Evolutionary conservation across 2,329 filamentous ascomycete genomes (phyloP), one percentile per base, ranked within the genome.

Genomic region (Beauveria brongniartii): DNA sequence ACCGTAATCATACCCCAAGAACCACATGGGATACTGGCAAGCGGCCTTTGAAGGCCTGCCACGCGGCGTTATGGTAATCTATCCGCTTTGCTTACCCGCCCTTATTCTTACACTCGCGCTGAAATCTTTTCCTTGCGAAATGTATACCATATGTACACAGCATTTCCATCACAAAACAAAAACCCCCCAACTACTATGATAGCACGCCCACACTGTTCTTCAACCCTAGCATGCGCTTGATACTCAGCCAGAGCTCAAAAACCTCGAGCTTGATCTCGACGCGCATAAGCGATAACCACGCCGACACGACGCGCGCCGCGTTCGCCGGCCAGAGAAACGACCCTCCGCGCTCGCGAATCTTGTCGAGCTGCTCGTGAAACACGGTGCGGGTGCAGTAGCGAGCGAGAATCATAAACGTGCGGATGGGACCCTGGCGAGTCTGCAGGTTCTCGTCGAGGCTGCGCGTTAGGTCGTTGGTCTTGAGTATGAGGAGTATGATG

Each of bases 401-500:
- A 3, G 86, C 86, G 30, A 90, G 77, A 64, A 90, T 89, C 69
- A 89, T 75, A 67, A 89, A 89, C 16, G 77, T 82, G 53, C 85
- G 80, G 64, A 87, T 81, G 3, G 86, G 85, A 0, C 86, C 86
- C 64, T 84, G 82, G 7, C 83, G 80, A 0, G 90, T 94, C 60
- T 92, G 88, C 43, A 95, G 79, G 70, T 89, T 92, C 78, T 99
- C 94, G 71, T 99, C 94, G 20, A 99, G 82, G 68, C 89, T 94
- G 65, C 94, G 86, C 18, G 94, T 99, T 44, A 99, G 78, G 75
- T 99, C 94, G 72, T 99, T 99, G 2, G 94, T 99, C 77, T 99
- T 99, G 64, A 99, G 81, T 66, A 99, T 97, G 30, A 99, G 80
- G 14, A 99, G 81, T 59, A 99, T 96, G 65, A 99, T 91, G 50